Conservation (phyloP, 768 basidiomycete genomes). For the Collybia sordida region DNA sequence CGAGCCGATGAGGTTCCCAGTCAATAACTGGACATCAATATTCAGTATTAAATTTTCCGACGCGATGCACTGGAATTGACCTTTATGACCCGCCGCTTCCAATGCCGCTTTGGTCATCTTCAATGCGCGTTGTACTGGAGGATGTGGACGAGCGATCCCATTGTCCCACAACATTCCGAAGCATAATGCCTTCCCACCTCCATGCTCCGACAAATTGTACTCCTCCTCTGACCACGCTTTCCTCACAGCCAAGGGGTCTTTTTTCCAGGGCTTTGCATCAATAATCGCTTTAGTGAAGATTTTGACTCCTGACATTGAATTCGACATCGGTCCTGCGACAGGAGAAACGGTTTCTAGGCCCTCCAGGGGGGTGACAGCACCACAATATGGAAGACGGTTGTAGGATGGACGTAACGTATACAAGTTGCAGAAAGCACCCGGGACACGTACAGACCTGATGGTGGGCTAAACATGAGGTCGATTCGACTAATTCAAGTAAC, state of each 20-base stretch:
- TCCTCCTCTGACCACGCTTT: constrained; percentile 47
- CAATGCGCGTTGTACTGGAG: constrained; percentile 54
- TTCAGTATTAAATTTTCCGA: constrained; percentile 6
- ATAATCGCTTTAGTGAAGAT: constrained; percentile 53
- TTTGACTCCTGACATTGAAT: constrained; percentile 48
- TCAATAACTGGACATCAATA: constrained; percentile 52
- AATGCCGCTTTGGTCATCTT: constrained; percentile 41
- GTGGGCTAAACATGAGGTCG: neutral
- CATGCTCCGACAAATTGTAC: constrained; percentile 47
- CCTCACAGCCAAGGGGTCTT: constrained; percentile 48
- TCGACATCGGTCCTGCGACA: constrained; percentile 57
- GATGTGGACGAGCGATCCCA: constrained; percentile 47
- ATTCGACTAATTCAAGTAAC: constrained; percentile 4
- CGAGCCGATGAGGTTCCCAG: constrained; percentile 58
- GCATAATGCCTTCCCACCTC: constrained; percentile 41
- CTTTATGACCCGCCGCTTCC: constrained; percentile 50
- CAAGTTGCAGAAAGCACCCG: constrained; percentile 53
- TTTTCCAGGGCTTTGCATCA: constrained; percentile 50
- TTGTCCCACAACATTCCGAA: constrained; percentile 55
- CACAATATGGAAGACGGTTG: constrained; percentile 53
- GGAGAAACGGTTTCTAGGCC: constrained; percentile 60
- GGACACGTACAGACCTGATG: constrained; percentile 50
- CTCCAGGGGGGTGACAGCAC: constrained; percentile 45
- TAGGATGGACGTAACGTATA: constrained; percentile 61
- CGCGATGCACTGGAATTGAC: constrained; percentile 24